A percentile compares a stretch with the other conserved stretches of the same genome.
Conservation (phyloP, 257 asterid species). For the Ilex asprella region DNA sequence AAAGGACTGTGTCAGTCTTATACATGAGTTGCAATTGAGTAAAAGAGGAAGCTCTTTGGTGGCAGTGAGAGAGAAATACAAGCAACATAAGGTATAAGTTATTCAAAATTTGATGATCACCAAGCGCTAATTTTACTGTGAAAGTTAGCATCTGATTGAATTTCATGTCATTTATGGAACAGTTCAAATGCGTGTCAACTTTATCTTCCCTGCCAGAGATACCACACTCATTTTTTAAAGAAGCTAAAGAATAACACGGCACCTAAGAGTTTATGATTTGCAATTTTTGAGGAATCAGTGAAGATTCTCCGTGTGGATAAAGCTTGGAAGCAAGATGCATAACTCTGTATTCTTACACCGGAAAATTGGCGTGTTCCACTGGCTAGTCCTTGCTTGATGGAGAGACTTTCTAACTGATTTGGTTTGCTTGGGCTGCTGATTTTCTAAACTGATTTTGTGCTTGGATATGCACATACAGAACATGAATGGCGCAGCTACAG, state of each 20-base stretch:
- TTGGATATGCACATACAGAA: neutral
- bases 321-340: neutral
- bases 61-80: conserved; percentile 73
- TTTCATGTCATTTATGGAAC: conserved; percentile 16
- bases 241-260: neutral
- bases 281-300: neutral
- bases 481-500: neutral
- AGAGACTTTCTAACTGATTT: neutral
- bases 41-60: conserved; percentile 46
- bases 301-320: neutral
- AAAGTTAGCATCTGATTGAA: neutral
- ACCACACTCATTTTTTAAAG: conserved; percentile 44
- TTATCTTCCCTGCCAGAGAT: conserved; percentile 39
- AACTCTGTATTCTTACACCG: neutral
- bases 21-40: conserved; percentile 61
- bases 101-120: neutral
- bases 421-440: neutral
- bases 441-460: neutral
- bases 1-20: conserved; percentile 54
- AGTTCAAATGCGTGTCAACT: conserved; percentile 73
- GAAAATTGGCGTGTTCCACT: neutral
- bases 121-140: neutral
- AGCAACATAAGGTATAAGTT: conserved; percentile 52
- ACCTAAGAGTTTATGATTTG: too few species aligned
- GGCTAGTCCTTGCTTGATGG: neutral